These are phyloP conservation scores for Lentinula novae-zelandiae DNA, from an alignment of 1,284 basidiomycete genomes.

Conservation along the genomic window DNA sequence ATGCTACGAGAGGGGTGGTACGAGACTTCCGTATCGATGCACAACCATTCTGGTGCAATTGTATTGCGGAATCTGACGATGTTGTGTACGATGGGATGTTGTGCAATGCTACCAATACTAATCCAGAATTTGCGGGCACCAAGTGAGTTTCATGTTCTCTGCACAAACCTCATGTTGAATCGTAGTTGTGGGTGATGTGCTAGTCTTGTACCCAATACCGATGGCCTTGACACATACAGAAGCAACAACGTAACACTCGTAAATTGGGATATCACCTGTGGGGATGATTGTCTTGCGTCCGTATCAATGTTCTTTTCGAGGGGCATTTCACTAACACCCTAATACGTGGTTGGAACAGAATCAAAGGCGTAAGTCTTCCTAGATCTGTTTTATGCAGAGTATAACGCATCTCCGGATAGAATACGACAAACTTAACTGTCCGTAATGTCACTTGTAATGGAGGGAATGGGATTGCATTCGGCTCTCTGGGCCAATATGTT, in stretches of 20 bases:
- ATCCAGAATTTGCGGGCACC: slow-evolving; percentile 43
- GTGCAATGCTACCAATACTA: slow-evolving; percentile 58
- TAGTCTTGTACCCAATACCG: slow-evolving; percentile 63
- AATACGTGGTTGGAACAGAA: slow-evolving; percentile 15
- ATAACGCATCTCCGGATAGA: slow-evolving; percentile 23
- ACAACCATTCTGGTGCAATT: slow-evolving; percentile 67
- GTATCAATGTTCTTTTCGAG: background rate
- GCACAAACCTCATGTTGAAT: slow-evolving; percentile 5
- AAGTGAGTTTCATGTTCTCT: slow-evolving; percentile 36
- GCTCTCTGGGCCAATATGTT: slow-evolving; percentile 58
- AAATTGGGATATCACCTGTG: slow-evolving; percentile 58
- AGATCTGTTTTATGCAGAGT: background rate
- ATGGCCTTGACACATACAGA: slow-evolving; percentile 64
- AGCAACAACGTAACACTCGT: slow-evolving; percentile 48
- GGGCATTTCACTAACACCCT: background rate
- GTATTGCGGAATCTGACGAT: slow-evolving; percentile 49
- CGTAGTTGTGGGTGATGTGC: background rate
- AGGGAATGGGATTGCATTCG: slow-evolving; percentile 65
- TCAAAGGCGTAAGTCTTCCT: slow-evolving; percentile 48
- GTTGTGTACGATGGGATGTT: slow-evolving; percentile 59
- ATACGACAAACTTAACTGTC: slow-evolving; percentile 51
- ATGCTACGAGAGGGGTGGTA: slow-evolving; percentile 44
- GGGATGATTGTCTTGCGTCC: slow-evolving; percentile 61
- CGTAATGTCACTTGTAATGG: slow-evolving; percentile 53
- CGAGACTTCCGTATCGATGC: slow-evolving; percentile 52